Evolutionary conservation across 169 alveolate genomes (phyloP), one percentile per base, ranked within the genome.

Genomic region (Nephromyces sp.): DNA sequence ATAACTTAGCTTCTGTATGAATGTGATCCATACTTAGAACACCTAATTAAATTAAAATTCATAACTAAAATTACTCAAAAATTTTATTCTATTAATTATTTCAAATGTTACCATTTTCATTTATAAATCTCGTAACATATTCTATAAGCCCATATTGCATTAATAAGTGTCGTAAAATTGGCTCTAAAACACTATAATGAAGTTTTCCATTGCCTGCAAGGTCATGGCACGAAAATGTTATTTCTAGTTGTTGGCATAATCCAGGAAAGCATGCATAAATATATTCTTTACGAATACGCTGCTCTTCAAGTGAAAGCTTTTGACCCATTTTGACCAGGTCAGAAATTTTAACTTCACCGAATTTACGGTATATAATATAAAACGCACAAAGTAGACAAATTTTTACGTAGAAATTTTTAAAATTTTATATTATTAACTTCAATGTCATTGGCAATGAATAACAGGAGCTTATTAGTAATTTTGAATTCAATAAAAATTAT

Each of bases 111-210:
- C 93, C 93, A 24, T 76, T 66, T 30, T 67, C 72, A 65, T 84
- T 80, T 53, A 85, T 80, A 61, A 83, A 82, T 61, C 84, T 67
- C 43, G 83, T 73, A 22, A 89, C 86, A 75, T 87, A 84, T 64
- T 89, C 94, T 69, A 75, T 83, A 65, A 89, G 83, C 52, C 92
- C 92, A 67, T 84, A 84, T 35, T 82, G 89, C 86, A 79, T 74
- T 21, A 89, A 82, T 72, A 84, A 81, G 61, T 89, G 91, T 33
- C 94, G 84, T 32, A 89, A 68, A 28, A 89, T 82, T 63, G 90
- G 85, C 66, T 89, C 94, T 31, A 87, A 86, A 3, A 87, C 81
- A 27, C 75, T 75, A 66, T 84, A 89, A 0, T 91, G 88, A 31
- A 89, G 76, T 52, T 68, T 35, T 6, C 90, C 92, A 28, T 81